A percentile compares a stretch with the other conserved stretches of the same genome.
These are phyloP conservation scores for Paramecium sexaurelia DNA, from an alignment of 73 alveolate species.

Conservation along the genomic window DNA sequence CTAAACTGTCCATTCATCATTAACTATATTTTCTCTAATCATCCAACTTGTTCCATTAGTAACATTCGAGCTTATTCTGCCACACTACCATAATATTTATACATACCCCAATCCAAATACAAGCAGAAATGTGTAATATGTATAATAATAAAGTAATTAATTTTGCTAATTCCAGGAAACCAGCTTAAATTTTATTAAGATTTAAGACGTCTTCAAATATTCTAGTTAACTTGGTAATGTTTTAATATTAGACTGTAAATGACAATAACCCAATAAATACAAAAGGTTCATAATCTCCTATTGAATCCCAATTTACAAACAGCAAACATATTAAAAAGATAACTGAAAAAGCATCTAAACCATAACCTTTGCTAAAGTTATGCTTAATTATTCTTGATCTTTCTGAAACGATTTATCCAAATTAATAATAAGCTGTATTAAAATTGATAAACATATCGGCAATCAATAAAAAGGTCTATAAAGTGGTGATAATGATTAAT, in stretches of 20 bases:
- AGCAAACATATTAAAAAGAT: slow-evolving; percentile 13
- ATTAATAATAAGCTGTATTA: slow-evolving; percentile 22
- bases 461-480: neutral
- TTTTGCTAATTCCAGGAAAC: slow-evolving; percentile 20
- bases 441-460: neutral
- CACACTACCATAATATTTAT: neutral
- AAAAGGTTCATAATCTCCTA: neutral
- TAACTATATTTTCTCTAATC: neutral
- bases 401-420: slow-evolving; percentile 11
- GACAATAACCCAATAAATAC: slow-evolving; percentile 13
- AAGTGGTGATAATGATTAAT: neutral
- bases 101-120: slow-evolving; percentile 49
- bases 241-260: neutral
- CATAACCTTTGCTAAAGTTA: neutral
- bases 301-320: neutral
- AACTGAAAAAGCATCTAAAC: neutral
- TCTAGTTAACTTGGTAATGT: neutral
- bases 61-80: neutral
- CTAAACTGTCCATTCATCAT: neutral
- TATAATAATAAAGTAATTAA: neutral
- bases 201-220: slow-evolving; percentile 21
- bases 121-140: slow-evolving; percentile 7
- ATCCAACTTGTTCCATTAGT: slow-evolving; percentile 44
- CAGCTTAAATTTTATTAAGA: slow-evolving; percentile 14
- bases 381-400: slow-evolving; percentile 6